A percentile compares a stretch with the other conserved stretches of the same genome.
Evolutionary conservation across 192 early-diverging fungal species (phyloP).

Genomic region (Endogone sp.): DNA sequence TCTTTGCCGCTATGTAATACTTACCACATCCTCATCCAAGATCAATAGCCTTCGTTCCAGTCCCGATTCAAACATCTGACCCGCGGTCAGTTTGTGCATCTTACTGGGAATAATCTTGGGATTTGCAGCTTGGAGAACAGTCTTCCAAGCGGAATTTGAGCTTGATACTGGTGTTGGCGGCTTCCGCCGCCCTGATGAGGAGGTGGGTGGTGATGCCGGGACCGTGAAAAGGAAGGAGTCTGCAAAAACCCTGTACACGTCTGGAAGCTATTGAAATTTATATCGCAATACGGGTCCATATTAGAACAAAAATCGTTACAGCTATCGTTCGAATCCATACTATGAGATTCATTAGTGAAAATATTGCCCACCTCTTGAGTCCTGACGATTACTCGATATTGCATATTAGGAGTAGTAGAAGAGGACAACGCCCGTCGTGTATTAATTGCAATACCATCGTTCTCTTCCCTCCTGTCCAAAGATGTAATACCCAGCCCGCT

Average conservation of each 20-base stretch:
- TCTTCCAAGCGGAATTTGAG: constrained; percentile 35
- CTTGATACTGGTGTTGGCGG: neutral
- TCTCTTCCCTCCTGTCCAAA: neutral
- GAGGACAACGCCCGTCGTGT: no score
- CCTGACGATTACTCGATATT: constrained; percentile 22
- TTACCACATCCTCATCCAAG: constrained; percentile 73
- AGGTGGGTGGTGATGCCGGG: neutral
- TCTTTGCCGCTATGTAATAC: constrained; percentile 25
- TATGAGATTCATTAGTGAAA: neutral
- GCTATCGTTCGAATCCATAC: neutral
- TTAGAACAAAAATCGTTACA: neutral
- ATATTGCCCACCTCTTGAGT: constrained; percentile 16
- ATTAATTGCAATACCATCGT: no score
- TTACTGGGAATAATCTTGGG: constrained; percentile 42
- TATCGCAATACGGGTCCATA: neutral
- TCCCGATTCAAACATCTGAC: constrained; percentile 31
- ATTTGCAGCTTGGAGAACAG: constrained; percentile 32
- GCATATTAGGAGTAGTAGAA: constrained; percentile 1
- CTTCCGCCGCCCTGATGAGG: neutral
- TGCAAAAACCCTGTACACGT: constrained; percentile 15
- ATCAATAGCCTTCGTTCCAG: constrained; percentile 60
- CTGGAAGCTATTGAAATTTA: constrained; percentile 12
- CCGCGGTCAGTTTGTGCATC: constrained; percentile 55
- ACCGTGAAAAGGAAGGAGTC: constrained; percentile 28
- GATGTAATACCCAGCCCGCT: no score